Percentiles rank a stretch among this genome's conserved stretches.
These are phyloP conservation scores for Viola pubescens DNA, from an alignment of 441 rosid genomes.

Conservation along the genomic window DNA sequence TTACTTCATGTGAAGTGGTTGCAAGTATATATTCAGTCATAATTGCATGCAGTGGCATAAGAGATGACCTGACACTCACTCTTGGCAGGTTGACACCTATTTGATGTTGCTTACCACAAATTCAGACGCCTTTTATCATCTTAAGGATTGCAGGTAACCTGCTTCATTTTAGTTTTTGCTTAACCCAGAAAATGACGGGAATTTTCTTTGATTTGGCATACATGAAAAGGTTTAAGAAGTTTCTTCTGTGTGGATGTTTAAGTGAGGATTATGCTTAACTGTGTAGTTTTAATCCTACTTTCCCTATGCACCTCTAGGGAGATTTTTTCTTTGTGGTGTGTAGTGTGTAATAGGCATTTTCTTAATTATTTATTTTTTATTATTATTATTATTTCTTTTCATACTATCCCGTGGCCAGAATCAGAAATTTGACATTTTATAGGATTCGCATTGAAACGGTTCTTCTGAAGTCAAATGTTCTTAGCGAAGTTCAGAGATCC, in stretches of 20 bases:
- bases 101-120: conserved; percentile 89
- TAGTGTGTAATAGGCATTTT: no score
- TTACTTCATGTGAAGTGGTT: background rate
- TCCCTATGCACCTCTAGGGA: no score
- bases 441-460: conserved; percentile 74
- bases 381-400: background rate
- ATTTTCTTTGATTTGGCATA: background rate
- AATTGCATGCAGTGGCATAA: conserved; percentile 3
- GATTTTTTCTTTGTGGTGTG: no score
- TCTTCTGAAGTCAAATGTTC: conserved; percentile 79
- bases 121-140: conserved; percentile 96
- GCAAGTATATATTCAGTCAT: conserved; percentile 6
- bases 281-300: no score
- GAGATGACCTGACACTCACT: conserved; percentile 16
- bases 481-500: conserved; percentile 82
- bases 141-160: conserved; percentile 88
- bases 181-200: background rate
- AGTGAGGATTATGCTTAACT: no score
- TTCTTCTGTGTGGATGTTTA: no score
- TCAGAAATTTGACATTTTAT: conserved; percentile 20
- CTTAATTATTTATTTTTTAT: background rate
- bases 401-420: conserved; percentile 4
- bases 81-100: conserved; percentile 77
- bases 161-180: background rate
- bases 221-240: no score